Base-by-base conservation (phyloP, 805 yeast species). In the Ogataea zsoltii region DNA sequence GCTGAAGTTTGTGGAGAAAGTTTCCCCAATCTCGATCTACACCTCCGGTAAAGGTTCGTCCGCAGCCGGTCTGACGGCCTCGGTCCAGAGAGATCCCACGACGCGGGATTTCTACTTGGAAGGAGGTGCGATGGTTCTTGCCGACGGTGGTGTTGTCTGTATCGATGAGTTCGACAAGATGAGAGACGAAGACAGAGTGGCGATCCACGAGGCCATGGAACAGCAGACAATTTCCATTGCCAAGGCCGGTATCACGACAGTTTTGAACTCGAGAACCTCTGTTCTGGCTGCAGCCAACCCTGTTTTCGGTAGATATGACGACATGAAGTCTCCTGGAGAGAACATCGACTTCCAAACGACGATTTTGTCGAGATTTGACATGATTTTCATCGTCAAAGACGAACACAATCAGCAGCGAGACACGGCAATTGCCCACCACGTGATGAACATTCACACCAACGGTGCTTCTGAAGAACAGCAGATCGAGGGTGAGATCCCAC, bases 91-190 rank as follows among this genome's bases (percentile, higher is more conserved):
- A 64, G 98, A 94, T 65, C 76, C 88, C 1, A 72, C 75, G 18
- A 87, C 97, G 0, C 74, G 96, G 52, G 99, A 94, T 57, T 94
- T 92, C 65, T 92, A 88, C 65, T 72, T 94, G 43, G 99, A 94
- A 76, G 99, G 99, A 49, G 99, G 99, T 68, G 99, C 99, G 7
- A 91, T 94, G 97, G 99, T 94, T n/a, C 73, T 94, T 41, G 99
- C 99, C 0, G 99, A 94, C 70, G 98, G 98, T 32, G 99, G 99
- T 54, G 97, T 94, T 41, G 97, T 92, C 38, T 94, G 98, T 76
- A 94, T 94, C 61, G 99, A 94, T 73, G 99, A 94, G 76, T 94
- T 94, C 63, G 99, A 94, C 67, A 94, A 94, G 74, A 94, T 94
- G 99, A 78, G 98, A 65, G 99, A 94, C 61, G 98, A 94, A 65